These are phyloP conservation scores for Pythium pectinolyticum DNA, from an alignment of 352 stramenopile genomes.

Conservation along the genomic window DNA sequence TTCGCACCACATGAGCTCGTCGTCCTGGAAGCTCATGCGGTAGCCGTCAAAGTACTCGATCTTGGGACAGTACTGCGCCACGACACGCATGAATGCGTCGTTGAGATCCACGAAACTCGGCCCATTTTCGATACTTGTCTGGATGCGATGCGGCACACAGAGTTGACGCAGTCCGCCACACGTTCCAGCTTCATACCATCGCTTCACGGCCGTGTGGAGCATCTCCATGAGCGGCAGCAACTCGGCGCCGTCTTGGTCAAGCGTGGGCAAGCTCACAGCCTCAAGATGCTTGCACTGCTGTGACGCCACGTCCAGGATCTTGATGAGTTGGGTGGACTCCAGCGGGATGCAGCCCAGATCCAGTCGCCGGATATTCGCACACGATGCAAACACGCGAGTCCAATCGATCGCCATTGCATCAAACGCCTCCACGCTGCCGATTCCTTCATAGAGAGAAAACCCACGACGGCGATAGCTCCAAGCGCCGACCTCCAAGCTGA, in stretches of 20 bases:
- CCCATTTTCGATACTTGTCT: background rate
- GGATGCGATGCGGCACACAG: slow-evolving; percentile 34
- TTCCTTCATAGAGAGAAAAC: background rate
- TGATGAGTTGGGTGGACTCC: slow-evolving; percentile 39
- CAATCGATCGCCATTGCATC: slow-evolving; percentile 33
- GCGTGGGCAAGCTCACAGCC: slow-evolving; percentile 42
- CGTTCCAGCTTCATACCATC: slow-evolving; percentile 23
- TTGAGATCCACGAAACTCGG: slow-evolving; percentile 2
- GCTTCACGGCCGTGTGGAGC: slow-evolving; percentile 34
- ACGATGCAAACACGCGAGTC: slow-evolving; percentile 32
- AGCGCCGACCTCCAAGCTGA: background rate
- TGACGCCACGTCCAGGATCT: slow-evolving; percentile 40
- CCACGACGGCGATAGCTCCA: background rate
- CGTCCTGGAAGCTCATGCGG: background rate
- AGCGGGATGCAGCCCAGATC: slow-evolving; percentile 44
- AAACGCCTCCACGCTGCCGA: background rate
- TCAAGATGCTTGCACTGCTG: slow-evolving; percentile 33
- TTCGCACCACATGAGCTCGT: background rate
- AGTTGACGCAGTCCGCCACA: slow-evolving; percentile 32
- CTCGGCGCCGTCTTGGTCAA: slow-evolving; percentile 19
- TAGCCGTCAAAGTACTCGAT: slow-evolving; percentile 15
- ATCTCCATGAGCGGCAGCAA: slow-evolving; percentile 38
- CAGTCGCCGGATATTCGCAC: slow-evolving; percentile 40
- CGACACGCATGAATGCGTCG: background rate
- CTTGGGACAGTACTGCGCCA: slow-evolving; percentile 6